A percentile compares a stretch with the other conserved stretches of the same genome.
Evolutionary conservation across 2,329 filamentous ascomycete genomes (phyloP).

Genomic region (Ophiognomonia clavigignenti-juglandacearum): DNA sequence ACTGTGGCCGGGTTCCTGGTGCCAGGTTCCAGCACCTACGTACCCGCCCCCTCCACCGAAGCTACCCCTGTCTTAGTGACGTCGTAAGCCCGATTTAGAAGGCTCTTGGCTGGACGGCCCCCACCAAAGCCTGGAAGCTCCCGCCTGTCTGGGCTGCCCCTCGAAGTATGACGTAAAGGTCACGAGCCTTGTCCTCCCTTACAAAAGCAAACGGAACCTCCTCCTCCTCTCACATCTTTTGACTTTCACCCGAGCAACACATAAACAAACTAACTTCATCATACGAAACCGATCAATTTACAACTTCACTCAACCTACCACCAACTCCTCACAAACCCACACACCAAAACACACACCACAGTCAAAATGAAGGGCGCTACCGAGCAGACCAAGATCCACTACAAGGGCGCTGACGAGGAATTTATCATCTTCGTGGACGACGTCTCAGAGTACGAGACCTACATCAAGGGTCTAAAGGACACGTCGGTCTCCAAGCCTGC

Average conservation of each 20-base stretch:
- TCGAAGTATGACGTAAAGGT: conserved; percentile 15
- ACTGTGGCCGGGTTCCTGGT: background rate
- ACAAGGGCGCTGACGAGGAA: conserved; percentile 64
- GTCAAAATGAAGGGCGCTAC: conserved; percentile 50
- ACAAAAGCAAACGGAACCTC: conserved; percentile 3
- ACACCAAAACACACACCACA: conserved; percentile 7
- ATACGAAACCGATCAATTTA: conserved; percentile 6
- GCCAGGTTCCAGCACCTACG: background rate
- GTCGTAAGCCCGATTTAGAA: conserved; percentile 6
- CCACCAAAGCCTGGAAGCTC: conserved; percentile 8
- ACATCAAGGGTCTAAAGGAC: conserved; percentile 80
- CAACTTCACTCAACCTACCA: conserved; percentile 7
- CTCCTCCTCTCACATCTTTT: background rate
- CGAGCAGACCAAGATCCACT: conserved; percentile 73
- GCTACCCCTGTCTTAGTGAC: conserved; percentile 16
- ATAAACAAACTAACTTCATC: background rate
- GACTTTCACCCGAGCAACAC: background rate
- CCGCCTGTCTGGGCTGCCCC: conserved; percentile 10
- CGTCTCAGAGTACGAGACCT: conserved; percentile 53
- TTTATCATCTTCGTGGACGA: conserved; percentile 58
- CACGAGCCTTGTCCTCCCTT: conserved; percentile 11
- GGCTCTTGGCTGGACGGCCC: conserved; percentile 10
- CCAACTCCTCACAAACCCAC: conserved; percentile 9
- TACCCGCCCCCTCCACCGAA: background rate
- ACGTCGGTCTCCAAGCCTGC: conserved; percentile 55